These are phyloP conservation scores for Saccharomyces uvarum DNA, from an alignment of 1,139 yeast species.

Conservation along the genomic window DNA sequence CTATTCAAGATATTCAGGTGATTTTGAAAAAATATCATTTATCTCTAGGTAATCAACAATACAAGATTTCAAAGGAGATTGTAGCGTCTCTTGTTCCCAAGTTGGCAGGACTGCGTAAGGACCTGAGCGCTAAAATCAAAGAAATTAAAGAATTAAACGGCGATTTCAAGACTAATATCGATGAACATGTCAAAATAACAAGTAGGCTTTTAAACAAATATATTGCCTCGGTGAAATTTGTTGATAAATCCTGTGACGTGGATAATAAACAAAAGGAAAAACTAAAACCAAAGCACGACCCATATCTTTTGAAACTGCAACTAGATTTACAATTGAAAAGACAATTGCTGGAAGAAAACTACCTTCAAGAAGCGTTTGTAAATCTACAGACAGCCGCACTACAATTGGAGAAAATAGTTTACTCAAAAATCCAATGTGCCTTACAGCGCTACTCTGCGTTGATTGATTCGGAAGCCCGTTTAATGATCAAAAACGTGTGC, in stretches of 20 bases:
- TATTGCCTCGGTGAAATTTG: conserved; percentile 32
- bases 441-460: conserved; percentile 46
- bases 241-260: conserved; percentile 14
- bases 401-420: conserved; percentile 61
- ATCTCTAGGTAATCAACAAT: conserved; percentile 37
- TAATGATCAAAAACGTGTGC: conserved; percentile 48
- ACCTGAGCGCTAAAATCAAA: conserved; percentile 52
- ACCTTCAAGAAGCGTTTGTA: conserved; percentile 58
- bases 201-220: conserved; percentile 42
- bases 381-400: conserved; percentile 63
- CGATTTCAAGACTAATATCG: conserved; percentile 29
- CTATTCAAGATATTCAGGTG: conserved; percentile 42
- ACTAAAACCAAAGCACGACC: conserved; percentile 41
- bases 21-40: conserved; percentile 40
- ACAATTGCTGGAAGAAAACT: conserved; percentile 60
- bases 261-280: conserved; percentile 15
- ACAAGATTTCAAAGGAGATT: conserved; percentile 48
- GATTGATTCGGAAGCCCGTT: conserved; percentile 49
- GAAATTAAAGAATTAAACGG: conserved; percentile 35
- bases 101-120: conserved; percentile 42
- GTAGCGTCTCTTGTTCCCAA: conserved; percentile 51
- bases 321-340: conserved; percentile 59
- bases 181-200: conserved; percentile 24
- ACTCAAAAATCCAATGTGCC: conserved; percentile 53
- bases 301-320: conserved; percentile 54